Evolutionary conservation across 2,329 filamentous ascomycete species (phyloP), one percentile per base, ranked within the genome.

Genomic region (Sporothrix phasma): DNA sequence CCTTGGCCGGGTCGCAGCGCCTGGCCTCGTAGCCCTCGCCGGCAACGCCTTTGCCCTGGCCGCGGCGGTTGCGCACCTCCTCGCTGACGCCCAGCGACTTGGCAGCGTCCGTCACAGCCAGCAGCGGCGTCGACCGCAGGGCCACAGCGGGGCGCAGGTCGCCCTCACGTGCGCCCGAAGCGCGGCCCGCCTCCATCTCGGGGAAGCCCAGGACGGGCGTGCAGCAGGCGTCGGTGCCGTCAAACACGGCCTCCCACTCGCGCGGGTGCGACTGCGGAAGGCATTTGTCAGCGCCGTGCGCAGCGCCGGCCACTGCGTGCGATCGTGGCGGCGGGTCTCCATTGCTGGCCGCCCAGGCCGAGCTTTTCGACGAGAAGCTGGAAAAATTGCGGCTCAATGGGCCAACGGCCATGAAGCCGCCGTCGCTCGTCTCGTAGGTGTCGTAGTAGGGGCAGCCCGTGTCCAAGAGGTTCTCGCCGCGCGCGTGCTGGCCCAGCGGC

Each of bases 151-250:
- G 88, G 66, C 89, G 76, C 76, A 90, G 88, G 68, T 92, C 88
- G 54, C 87, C 83, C 71, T 86, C 84, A 67, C 8, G 72, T 60
- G 41, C 77, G 72, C 2, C 66, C 70, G 69, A 19, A 10, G 72
- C 69, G 41, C 71, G 66, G 71, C 76, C 76, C n/a, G 73, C 68
- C 70, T 90, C 84, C 49, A 96, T 78, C 75, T 96, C 92, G 0
- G 69, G 71, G 68, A 91, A 89, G 39, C 86, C 86, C 47, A 96
- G 77, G 1, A 97, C 89, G 0, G 93, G 93, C n/a, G 90, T 91
- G 67, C 88, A 91, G 74, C 93, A 97, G 1, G 93, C 93, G 76
- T 97, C 93, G 0, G 89, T 94, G 11, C 89, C 90, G 73, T 96
- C 90, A 73, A 97, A 97, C 5, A 96, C 78, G 3, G 66, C 73